Evolutionary conservation across 805 yeast genomes (phyloP).

Genomic region (Pichia sporocuriosa): DNA sequence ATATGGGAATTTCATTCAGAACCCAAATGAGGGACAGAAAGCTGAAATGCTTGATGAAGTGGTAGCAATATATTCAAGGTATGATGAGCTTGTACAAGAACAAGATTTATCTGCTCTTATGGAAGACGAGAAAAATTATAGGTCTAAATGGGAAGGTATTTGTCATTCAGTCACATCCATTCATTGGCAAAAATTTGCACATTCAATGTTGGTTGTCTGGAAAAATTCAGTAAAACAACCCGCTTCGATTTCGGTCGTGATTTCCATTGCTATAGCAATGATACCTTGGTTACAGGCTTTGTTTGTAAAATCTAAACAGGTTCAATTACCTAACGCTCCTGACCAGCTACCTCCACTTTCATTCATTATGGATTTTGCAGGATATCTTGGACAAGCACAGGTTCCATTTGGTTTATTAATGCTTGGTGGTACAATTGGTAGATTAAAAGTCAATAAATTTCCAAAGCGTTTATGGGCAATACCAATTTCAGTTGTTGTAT

Average conservation of each 20-base stretch:
- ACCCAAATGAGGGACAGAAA: background rate
- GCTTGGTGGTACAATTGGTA: conserved; percentile 82
- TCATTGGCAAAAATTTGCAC: conserved; percentile 8
- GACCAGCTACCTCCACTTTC: conserved; percentile 79
- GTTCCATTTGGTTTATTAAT: conserved; percentile 82
- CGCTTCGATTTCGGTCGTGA: conserved; percentile 61
- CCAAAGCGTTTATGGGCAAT: conserved; percentile 71
- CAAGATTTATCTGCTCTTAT: background rate
- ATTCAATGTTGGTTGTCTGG: conserved; percentile 12
- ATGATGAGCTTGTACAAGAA: conserved; percentile 24
- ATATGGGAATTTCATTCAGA: conserved; percentile 23
- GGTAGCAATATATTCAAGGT: conserved; percentile 47
- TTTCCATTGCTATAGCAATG: conserved; percentile 64
- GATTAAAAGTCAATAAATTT: conserved; percentile 53
- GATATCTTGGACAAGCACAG: conserved; percentile 78
- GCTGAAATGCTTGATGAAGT: conserved; percentile 39
- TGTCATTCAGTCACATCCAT: conserved; percentile 6
- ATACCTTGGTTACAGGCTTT: conserved; percentile 80
- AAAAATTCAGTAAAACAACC: conserved; percentile 56
- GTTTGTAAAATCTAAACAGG: conserved; percentile 45
- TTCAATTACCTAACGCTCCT: conserved; percentile 66
- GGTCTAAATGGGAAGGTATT: background rate
- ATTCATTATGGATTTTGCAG: conserved; percentile 73
- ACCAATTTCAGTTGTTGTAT: conserved; percentile 46
- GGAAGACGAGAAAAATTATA: conserved; percentile 12